Conservation (phyloP, 2,329 filamentous ascomycete genomes). For the Hirsutella minnesotensis region DNA sequence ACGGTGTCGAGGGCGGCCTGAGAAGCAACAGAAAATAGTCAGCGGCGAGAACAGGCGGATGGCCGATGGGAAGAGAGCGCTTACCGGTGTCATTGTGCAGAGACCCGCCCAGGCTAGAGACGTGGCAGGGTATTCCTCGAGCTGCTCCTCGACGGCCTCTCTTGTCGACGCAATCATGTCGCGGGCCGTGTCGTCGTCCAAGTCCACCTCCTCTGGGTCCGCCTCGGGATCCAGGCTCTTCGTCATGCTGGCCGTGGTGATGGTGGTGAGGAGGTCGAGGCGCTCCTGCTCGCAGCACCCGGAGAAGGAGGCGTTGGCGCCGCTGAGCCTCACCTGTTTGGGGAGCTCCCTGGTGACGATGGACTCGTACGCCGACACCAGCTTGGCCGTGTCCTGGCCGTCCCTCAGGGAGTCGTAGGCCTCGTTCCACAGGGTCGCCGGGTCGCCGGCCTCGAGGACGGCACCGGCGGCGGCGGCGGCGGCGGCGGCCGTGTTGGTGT, state of each 20-base stretch:
- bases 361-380: slow-evolving; percentile 23
- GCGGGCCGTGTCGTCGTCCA: slow-evolving; percentile 14
- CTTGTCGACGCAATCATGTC: slow-evolving; percentile 16
- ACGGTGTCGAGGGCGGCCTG: slow-evolving; percentile 24
- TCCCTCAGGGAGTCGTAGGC: slow-evolving; percentile 21
- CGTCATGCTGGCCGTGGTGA: slow-evolving; percentile 16
- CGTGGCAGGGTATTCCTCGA: slow-evolving; percentile 15
- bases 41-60: neutral
- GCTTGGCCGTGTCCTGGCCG: slow-evolving; percentile 14
- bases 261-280: slow-evolving; percentile 15
- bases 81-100: slow-evolving; percentile 24
- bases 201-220: slow-evolving; percentile 12
- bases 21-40: neutral
- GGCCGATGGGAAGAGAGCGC: neutral
- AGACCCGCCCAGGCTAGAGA: slow-evolving; percentile 23
- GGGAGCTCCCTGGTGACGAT: slow-evolving; percentile 23
- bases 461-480: slow-evolving; percentile 11
- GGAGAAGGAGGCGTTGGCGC: slow-evolving; percentile 14
- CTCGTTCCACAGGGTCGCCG: slow-evolving; percentile 17
- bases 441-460: slow-evolving; percentile 10
- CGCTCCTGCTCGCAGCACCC: slow-evolving; percentile 14
- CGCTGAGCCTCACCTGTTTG: slow-evolving; percentile 16
- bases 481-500: slow-evolving; percentile 5
- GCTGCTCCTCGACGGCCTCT: slow-evolving; percentile 13
- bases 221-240: slow-evolving; percentile 16